Evolutionary conservation across 352 stramenopile species (phyloP).

Genomic region (Globisporangium alternatum): DNA sequence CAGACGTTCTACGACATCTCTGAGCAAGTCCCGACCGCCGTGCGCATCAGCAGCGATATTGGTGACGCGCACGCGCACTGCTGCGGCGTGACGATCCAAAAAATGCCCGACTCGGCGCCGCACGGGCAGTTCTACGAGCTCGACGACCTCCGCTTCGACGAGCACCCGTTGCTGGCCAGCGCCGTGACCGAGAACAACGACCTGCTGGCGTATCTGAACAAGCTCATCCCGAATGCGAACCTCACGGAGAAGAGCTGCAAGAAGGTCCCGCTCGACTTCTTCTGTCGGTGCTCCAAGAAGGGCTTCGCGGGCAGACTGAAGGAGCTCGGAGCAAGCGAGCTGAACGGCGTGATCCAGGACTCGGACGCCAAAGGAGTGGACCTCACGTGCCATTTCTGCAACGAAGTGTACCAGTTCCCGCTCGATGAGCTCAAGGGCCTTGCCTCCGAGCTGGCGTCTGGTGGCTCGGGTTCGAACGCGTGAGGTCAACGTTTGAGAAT

Average conservation of each 20-base stretch:
- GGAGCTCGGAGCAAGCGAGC: slow-evolving; percentile 44
- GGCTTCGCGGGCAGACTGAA: slow-evolving; percentile 51
- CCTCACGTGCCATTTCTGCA: slow-evolving; percentile 85
- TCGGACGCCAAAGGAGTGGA: slow-evolving; percentile 53
- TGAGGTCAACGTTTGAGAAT: background rate
- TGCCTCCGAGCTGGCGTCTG: slow-evolving; percentile 8
- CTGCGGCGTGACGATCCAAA: slow-evolving; percentile 79
- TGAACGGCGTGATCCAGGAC: slow-evolving; percentile 51
- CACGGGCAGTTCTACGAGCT: slow-evolving; percentile 63
- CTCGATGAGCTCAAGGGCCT: slow-evolving; percentile 39
- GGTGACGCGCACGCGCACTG: slow-evolving; percentile 46
- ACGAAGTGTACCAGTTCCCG: slow-evolving; percentile 72
- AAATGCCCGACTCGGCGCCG: slow-evolving; percentile 59
- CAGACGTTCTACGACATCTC: slow-evolving; percentile 83
- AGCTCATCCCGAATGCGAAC: slow-evolving; percentile 66
- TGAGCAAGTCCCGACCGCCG: slow-evolving; percentile 82
- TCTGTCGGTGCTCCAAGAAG: slow-evolving; percentile 80
- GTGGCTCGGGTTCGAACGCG: background rate
- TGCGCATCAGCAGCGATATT: slow-evolving; percentile 64
- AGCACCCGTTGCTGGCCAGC: slow-evolving; percentile 37
- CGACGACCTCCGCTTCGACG: slow-evolving; percentile 62
- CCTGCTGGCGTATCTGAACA: slow-evolving; percentile 70
- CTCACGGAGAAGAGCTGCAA: slow-evolving; percentile 55
- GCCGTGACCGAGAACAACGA: slow-evolving; percentile 51
- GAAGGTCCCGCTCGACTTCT: slow-evolving; percentile 75